Evolutionary conservation across 1,284 basidiomycete genomes (phyloP), one percentile per base, ranked within the genome.

Genomic region (Pterulicium gracile): DNA sequence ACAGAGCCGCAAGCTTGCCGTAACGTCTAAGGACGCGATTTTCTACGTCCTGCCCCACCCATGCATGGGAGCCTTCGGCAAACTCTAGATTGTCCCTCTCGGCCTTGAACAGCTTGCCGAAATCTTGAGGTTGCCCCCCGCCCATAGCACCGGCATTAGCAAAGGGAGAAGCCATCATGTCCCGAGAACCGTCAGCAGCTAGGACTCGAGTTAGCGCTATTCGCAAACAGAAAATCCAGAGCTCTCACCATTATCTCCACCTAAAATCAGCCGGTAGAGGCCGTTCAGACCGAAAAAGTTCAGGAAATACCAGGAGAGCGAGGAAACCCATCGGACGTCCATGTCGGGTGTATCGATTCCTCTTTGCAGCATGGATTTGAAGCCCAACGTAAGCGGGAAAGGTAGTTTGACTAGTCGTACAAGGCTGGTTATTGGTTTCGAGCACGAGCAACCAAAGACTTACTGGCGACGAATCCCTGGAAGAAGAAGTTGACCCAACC

Each of bases 401-500:
- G 96, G 96, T 0, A 99, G 70, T 60, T 94, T 95, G 65, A 98
- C 92, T 95, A 58, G n/a, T 48, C 49, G 45, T 43, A 14, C 17
- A 49, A 14, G 27, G 39, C 20, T 40, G 47, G 27, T 27, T 44
- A 44, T 46, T 42, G 24, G 42, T 18, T 20, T 50, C 19, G 22
- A n/a, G 13, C 10, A 47, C 17, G 41, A 27, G 12, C 24, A 27
- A 34, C 14, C 42, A 43, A 10, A 43, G 35, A 42, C 91, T 64
- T 62, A 97, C 95, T 96, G 50, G 97, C 76, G 45, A 98, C 88
- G 61, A 98, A 98, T 24, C 95, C 95, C 54, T 91, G 88, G 69
- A 98, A 98, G 79, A 98, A 98, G 64, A 95, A 94, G 66, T 95
- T 97, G 70, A 99, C 96, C 90, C 96, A 98, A 52, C 94, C 95